Evolutionary conservation across 106 monocot species (phyloP), one percentile per base, ranked within the genome.

Genomic region (Allium fistulosum): DNA sequence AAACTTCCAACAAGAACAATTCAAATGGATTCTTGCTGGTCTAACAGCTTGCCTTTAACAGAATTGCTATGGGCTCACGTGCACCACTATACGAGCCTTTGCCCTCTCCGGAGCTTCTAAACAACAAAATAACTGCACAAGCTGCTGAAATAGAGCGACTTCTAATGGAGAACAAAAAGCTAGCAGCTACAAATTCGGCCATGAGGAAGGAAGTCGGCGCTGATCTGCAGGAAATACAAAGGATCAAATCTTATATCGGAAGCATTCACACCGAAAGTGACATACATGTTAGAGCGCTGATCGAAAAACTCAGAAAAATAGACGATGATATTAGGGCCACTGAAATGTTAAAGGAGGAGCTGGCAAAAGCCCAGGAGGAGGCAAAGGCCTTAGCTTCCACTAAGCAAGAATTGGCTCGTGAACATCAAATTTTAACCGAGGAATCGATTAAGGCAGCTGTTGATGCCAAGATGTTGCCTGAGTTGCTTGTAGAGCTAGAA

Each of bases 291-390:
- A 84, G 81, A 75, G 84, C 65, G 52, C 59, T 90, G 26, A 13
- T 80, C 51, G 94, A 94, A 48, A 94, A 90, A 58, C 80, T 84
- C 67, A 72, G 73, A 50, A 82, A 73, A 72, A 59, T 82, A 69
- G 90, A 94, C 48, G 77, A 73, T 67, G 90, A 90, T 61, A 80
- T 90, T 17, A 72, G 52, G 71, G 67, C 75, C 46, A 80, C 80
- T 57, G 90, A 94, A 59, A 67, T 55, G 16, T 63, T 90, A 37
- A 80, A 72, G 69, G 78, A 84, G 37, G 94, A 94, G 46, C 63
- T 90, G 64, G 79, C 84, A 28, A 75, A 90, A 59, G 84, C 68
- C 11, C 83, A 82, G 78, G 48, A 84, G 68, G 94, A 90, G 72
- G 84, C 78, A 58, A 75, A 84, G 53, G 71, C 68, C 57, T 51